These are phyloP conservation scores for Cenococcum geophilum DNA, from an alignment of 495 filamentous ascomycete species.

Conservation along the genomic window DNA sequence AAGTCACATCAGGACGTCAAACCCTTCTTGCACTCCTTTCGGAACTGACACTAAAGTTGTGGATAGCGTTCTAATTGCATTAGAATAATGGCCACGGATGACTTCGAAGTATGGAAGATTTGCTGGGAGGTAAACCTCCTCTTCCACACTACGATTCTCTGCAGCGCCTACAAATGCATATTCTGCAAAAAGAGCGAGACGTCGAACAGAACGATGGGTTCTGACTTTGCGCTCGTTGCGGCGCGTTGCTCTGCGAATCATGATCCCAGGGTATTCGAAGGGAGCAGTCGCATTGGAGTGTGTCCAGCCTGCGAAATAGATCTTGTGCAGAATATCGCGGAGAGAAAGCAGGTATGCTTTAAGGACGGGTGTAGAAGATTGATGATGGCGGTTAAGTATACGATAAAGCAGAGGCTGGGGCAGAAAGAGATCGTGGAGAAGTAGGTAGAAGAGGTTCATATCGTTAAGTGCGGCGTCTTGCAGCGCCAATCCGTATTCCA, in stretches of 20 bases:
- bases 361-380: no score
- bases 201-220: background rate
- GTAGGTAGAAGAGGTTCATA: no score
- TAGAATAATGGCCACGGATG: background rate
- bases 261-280: background rate
- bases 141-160: background rate
- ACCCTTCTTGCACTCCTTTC: background rate
- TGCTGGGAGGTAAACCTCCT: background rate
- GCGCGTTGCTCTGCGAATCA: background rate
- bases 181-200: background rate
- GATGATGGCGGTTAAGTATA: no score
- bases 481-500: background rate
- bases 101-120: background rate
- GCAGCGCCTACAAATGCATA: background rate
- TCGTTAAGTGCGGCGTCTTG: background rate
- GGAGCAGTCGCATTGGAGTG: background rate
- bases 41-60: background rate
- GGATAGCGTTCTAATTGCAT: background rate
- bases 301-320: no score
- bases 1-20: no score
- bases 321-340: no score
- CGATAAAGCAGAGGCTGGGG: no score
- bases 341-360: no score
- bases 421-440: no score
- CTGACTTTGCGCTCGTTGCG: background rate